Conservation (phyloP, 495 filamentous ascomycete species). For the Aspergillus sparsus region DNA sequence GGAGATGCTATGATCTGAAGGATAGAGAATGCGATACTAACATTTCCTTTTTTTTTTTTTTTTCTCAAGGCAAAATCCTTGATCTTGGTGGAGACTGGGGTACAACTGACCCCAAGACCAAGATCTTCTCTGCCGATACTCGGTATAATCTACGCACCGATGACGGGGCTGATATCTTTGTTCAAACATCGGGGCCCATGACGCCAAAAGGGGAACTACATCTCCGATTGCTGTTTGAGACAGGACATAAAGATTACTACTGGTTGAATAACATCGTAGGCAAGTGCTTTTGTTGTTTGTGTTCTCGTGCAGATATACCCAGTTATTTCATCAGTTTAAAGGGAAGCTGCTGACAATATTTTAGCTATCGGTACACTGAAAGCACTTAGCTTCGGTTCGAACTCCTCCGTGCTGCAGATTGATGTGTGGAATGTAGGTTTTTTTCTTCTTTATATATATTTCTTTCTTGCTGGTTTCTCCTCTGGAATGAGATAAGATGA, state of each 20-base stretch:
- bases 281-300: constrained; percentile 16
- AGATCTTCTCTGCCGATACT: constrained; percentile 36
- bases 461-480: background rate
- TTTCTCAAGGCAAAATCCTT: constrained; percentile 28
- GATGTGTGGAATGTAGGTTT: constrained; percentile 39
- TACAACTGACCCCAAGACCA: constrained; percentile 28
- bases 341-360: too few relatives aligned
- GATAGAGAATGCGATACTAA: too few relatives aligned
- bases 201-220: constrained; percentile 29
- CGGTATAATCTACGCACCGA: constrained; percentile 37
- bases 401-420: constrained; percentile 27
- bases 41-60: too few relatives aligned
- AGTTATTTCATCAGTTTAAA: too few relatives aligned
- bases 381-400: constrained; percentile 9
- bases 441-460: too few relatives aligned
- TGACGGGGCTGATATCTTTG: constrained; percentile 33
- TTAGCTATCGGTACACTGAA: constrained; percentile 33
- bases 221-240: constrained; percentile 33
- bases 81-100: constrained; percentile 40
- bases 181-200: constrained; percentile 31
- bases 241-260: constrained; percentile 33
- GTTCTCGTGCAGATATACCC: too few relatives aligned
- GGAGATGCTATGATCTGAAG: too few relatives aligned
- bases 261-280: constrained; percentile 41
- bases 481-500: background rate